Conservation (phyloP, 345 rosid genomes). For the Limnanthes douglasii region DNA sequence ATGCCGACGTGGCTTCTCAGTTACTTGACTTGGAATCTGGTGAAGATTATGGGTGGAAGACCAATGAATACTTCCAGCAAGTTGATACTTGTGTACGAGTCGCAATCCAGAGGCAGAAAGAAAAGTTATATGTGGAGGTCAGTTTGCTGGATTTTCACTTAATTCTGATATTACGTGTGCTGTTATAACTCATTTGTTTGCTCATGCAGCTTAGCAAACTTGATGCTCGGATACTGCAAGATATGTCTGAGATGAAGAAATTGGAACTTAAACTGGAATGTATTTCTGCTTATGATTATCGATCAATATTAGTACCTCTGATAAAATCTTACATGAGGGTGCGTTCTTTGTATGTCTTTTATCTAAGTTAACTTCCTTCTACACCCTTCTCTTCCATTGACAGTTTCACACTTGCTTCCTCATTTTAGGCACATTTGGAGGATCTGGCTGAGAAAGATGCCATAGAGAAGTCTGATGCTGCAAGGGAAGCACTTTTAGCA, state of each 20-base stretch:
- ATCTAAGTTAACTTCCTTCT: conserved; percentile 1
- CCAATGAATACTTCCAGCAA: conserved; percentile 52
- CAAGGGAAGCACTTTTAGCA: conserved; percentile 79
- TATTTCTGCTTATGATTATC: conserved; percentile 63
- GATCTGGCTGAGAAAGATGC: conserved; percentile 91
- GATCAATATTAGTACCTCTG: conserved; percentile 44
- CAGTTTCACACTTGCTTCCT: conserved; percentile 1
- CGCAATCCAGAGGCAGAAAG: conserved; percentile 74
- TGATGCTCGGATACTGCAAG: conserved; percentile 64
- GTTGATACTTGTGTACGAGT: conserved; percentile 62
- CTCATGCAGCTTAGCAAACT: conserved; percentile 64
- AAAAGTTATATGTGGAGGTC: conserved; percentile 69
- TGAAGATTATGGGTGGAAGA: conserved; percentile 60
- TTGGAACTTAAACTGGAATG: conserved; percentile 72
- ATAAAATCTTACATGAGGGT: conserved; percentile 80
- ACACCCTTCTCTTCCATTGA: conserved; percentile 2
- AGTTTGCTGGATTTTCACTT: conserved; percentile 8
- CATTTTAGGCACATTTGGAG: conserved; percentile 63
- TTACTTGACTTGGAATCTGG: conserved; percentile 82
- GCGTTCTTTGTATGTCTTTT: conserved; percentile 22
- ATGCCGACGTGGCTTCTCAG: conserved; percentile 42
- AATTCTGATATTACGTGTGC: too few relatives aligned
- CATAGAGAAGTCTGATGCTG: conserved; percentile 95
- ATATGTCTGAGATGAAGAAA: conserved; percentile 60
- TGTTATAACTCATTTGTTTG: conserved; percentile 9